Conservation (phyloP, 371 early-diverging fungal species). For the Phascolomyces articulosus region DNA sequence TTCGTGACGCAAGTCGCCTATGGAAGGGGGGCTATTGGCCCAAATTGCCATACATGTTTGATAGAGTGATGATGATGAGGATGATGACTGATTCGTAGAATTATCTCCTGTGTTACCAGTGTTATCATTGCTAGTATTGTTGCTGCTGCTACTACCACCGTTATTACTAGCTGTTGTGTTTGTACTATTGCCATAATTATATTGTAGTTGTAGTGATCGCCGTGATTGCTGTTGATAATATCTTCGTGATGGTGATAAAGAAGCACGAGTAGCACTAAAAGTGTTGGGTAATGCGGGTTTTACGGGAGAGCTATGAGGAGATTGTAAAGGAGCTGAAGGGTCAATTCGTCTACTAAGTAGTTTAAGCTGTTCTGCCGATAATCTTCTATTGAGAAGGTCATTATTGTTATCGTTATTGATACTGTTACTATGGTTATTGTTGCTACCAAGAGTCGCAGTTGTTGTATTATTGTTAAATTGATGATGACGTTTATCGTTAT, state of each 20-base stretch:
- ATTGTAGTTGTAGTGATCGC: background rate
- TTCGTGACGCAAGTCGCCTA: constrained; percentile 10
- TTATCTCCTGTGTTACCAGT: background rate
- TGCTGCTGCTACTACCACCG: background rate
- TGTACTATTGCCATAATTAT: background rate
- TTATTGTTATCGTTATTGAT: background rate
- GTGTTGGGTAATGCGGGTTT: constrained; percentile 36
- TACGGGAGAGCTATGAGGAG: constrained; percentile 36
- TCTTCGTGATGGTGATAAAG: background rate
- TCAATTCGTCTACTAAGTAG: constrained; percentile 47
- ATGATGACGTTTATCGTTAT: constrained; percentile 4
- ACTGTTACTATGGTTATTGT: background rate
- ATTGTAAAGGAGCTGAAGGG: constrained; percentile 33
- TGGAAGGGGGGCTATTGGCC: constrained; percentile 2
- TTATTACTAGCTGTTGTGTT: background rate
- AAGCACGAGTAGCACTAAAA: background rate
- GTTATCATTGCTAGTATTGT: background rate
- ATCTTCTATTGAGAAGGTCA: constrained; percentile 3
- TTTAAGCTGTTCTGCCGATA: constrained; percentile 39
- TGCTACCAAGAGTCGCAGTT: background rate
- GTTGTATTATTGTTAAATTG: no score
- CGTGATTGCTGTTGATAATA: background rate
- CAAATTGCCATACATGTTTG: constrained; percentile 9
- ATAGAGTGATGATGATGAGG: constrained; percentile 3
- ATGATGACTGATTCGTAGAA: background rate